Percentiles rank a stretch among this genome's conserved stretches.
These are phyloP conservation scores for Penicillium canariense DNA, from an alignment of 495 filamentous ascomycete species.

Conservation along the genomic window DNA sequence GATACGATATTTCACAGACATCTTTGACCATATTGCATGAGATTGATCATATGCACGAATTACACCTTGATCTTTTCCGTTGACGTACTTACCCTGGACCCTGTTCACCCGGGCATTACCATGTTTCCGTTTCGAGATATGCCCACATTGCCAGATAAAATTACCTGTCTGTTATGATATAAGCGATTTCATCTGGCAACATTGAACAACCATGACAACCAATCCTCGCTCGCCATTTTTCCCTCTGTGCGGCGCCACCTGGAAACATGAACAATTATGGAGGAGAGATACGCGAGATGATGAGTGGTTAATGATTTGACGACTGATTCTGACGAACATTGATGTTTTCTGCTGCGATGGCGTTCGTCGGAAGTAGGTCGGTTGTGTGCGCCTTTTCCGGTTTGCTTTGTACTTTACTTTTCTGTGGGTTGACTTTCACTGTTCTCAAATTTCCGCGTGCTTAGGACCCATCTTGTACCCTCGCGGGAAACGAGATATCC, in stretches of 20 bases:
- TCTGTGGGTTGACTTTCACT: not conserved
- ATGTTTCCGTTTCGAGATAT: not conserved
- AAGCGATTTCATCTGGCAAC: conserved; percentile 1
- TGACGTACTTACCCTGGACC: not conserved
- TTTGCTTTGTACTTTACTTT: not conserved
- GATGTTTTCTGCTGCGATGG: not conserved
- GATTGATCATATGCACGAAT: not conserved
- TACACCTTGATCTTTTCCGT: not conserved
- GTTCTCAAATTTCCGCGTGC: not conserved
- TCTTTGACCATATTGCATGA: not conserved
- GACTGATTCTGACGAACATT: not conserved
- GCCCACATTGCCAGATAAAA: not conserved
- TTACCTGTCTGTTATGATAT: conserved; percentile 2
- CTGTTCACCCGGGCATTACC: not conserved
- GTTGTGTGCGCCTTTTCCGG: not conserved
- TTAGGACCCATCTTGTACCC: not conserved
- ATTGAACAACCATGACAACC: not conserved
- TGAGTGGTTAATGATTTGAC: not conserved
- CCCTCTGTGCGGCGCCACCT: not conserved
- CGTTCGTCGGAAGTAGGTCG: not conserved
- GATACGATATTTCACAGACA: no score
- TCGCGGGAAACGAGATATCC: not conserved
- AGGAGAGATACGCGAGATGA: not conserved
- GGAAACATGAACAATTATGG: not conserved
- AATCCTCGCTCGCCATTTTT: not conserved